Percentiles rank a stretch among this genome's conserved stretches.
Evolutionary conservation across 106 monocot genomes (phyloP).

Genomic region (Allium cepa): DNA sequence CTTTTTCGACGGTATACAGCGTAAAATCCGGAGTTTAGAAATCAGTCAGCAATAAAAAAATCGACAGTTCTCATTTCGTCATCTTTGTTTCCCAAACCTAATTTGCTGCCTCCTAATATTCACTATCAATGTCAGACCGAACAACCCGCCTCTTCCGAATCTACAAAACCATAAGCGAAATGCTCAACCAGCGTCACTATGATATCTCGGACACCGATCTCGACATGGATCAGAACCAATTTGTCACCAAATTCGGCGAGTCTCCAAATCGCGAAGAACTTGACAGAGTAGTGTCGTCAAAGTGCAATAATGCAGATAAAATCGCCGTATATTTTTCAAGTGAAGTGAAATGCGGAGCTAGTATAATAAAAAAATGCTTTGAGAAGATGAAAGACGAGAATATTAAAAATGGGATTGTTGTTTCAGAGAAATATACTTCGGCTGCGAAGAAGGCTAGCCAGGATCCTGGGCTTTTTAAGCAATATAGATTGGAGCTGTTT

Average conservation of each 20-base stretch:
- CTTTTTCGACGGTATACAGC: too few relatives aligned
- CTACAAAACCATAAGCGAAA: conserved; percentile 8
- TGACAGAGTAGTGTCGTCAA: background rate
- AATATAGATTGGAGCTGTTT: conserved; percentile 69
- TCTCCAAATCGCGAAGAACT: conserved; percentile 1
- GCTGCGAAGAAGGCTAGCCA: conserved; percentile 60
- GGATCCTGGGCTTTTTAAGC: conserved; percentile 49
- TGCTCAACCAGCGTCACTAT: conserved; percentile 9
- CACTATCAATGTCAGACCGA: background rate
- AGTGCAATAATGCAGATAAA: conserved; percentile 19
- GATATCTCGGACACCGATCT: background rate
- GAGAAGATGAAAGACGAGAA: conserved; percentile 67
- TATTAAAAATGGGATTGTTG: conserved; percentile 54
- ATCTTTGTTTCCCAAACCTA: too few relatives aligned
- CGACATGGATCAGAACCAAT: background rate
- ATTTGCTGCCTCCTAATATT: too few relatives aligned
- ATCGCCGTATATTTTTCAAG: conserved; percentile 82
- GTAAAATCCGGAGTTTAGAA: background rate
- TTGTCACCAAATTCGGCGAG: conserved; percentile 1
- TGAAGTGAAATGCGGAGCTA: conserved; percentile 66
- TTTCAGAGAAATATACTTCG: conserved; percentile 68
- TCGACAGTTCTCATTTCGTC: too few relatives aligned
- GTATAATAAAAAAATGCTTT: conserved; percentile 53
- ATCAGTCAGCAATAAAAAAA: background rate
- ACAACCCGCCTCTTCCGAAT: background rate